Evolutionary conservation across 1,139 yeast species (phyloP), one percentile per base, ranked within the genome.

Genomic region (Geotrichum restrictum): DNA sequence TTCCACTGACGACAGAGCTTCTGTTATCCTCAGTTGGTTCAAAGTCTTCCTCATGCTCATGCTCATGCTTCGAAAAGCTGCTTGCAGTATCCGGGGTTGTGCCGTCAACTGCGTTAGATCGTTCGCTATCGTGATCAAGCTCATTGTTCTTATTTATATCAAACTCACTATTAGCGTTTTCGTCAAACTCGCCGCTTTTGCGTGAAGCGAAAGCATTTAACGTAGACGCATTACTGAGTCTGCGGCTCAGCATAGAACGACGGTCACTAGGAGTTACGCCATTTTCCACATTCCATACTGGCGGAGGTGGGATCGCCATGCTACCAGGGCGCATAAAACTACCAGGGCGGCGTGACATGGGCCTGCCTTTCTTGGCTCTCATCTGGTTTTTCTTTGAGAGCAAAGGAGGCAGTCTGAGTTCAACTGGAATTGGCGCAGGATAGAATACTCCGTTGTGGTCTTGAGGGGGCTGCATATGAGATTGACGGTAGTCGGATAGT

Each of bases 341-440:
- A n/a, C 50, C 44, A 10, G 46, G 49, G 7, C 53, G 42, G 16
- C 49, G 37, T 1, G 53, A 33, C 14, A 46, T 45, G 3, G 49
- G 53, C 22, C 47, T 19, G 11, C 53, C 53, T 22, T n/a, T 36
- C 34, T 46, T 45, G 6, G 53, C 47, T 43, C 24, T 40, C 31
- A 22, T 21, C 27, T 24, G 33, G 41, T 57, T 60, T 49, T 57
- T 60, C 37, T 57, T 61, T 8, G 64, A 62, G 48, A 59, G 54
- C 29, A 61, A 53, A 16, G 63, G 67, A 19, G 62, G 64, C 34
- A 59, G 56, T 22, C 53, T 58, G 36, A 59, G 57, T 50, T 60
- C 62, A 18, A 59, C 57, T 3, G 72, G 72, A 19, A 68, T 61
- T 7, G 70, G 71, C 2, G 71, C 70, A 1, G 72, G 72, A 45